Evolutionary conservation across 1,139 yeast species (phyloP), one percentile per base, ranked within the genome.

Genomic region (Spathaspora sp.): DNA sequence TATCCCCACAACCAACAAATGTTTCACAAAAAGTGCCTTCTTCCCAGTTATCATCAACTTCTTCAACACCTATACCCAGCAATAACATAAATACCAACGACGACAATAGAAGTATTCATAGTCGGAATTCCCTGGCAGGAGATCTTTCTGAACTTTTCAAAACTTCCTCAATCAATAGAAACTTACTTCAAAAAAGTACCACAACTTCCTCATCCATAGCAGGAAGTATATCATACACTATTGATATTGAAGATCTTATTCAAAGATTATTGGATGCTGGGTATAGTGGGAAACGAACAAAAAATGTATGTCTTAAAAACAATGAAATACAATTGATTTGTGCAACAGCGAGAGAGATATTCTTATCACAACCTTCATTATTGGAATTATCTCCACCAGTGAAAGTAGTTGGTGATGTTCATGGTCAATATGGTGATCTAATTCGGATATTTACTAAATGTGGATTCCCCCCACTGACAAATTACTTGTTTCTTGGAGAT

Each of bases 401-500:
- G 15, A 93, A 93, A 67, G 91, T 93, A 37, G 98, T 91, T 6
- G 99, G 98, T 40, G 99, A 93, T 64, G 96, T 93, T 34, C 99
- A 93, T 67, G 98, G 99, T 16, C 99, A 93, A 65, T 93, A 85
- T 66, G 88, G 90, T 44, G 99, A 93, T 67, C 72, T 93, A 56
- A 84, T 93, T 53, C 80, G 98, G 54, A 78, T 93, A 56, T 93
- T 93, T 66, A 90, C 95, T 43, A 89, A 89, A 71, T 91, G 98
- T 72, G 99, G 98, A 18, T 93, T 89, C 68, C 99, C 99, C n/a
- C 99, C 99, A 2, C 82, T 88, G 51, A 82, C 97, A 16, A 93
- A 93, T 64, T 93, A 90, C 67, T 72, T 93, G 51, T 91, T 93
- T 57, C 67, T 93, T 47, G 99, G 99, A 13, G 99, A 93, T 66